A percentile compares a stretch with the other conserved stretches of the same genome.
Conservation (phyloP, 1,284 basidiomycete species). For the Microbotryum scabiosae region DNA sequence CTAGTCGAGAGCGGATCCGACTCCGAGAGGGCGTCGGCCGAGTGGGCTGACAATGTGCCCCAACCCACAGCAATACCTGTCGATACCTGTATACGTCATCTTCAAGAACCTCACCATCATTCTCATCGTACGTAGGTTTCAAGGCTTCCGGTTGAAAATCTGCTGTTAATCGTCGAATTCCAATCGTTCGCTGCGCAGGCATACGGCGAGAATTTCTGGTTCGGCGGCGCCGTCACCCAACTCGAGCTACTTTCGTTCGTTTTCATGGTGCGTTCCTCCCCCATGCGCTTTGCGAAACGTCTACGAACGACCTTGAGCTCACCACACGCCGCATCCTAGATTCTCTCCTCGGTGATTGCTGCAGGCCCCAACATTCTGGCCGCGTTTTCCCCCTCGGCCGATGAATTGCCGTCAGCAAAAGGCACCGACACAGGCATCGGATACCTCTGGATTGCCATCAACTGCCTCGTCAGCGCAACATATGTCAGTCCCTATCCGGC, state of each 20-base stretch:
- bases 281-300: too few relatives aligned
- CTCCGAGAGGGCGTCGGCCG: neutral
- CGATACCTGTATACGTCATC: conserved; percentile 53
- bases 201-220: conserved; percentile 96
- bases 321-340: neutral
- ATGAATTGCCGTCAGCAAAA: neutral
- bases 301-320: neutral
- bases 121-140: conserved; percentile 60
- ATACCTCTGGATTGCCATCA: conserved; percentile 93
- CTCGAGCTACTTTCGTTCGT: conserved; percentile 82
- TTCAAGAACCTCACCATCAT: conserved; percentile 99
- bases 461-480: conserved; percentile 57
- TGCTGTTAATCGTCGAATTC: too few relatives aligned
- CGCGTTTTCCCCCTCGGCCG: neutral
- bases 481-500: too few relatives aligned
- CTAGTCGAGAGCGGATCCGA: neutral
- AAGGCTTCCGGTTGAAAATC: conserved; percentile 11
- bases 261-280: conserved; percentile 62
- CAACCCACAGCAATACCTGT: conserved; percentile 34
- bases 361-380: neutral
- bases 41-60: neutral
- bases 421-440: conserved; percentile 51
- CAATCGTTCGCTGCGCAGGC: conserved; percentile 49
- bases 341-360: conserved; percentile 3
- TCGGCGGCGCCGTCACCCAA: conserved; percentile 76